A percentile compares a stretch with the other conserved stretches of the same genome.
Conservation (phyloP, 495 filamentous ascomycete species). For the Hypoxylon fragiforme region DNA sequence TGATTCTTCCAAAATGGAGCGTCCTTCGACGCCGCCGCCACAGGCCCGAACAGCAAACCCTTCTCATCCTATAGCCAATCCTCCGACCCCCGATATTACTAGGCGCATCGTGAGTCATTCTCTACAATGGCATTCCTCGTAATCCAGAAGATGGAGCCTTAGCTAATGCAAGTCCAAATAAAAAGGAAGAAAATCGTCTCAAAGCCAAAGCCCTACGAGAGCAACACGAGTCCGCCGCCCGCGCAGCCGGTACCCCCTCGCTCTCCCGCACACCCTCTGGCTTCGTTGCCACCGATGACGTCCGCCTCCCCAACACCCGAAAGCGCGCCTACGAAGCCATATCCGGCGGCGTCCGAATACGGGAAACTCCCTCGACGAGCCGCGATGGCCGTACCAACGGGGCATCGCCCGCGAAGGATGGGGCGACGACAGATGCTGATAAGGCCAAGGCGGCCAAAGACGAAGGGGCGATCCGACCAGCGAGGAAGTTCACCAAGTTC, state of each 20-base stretch:
- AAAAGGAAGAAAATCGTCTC: constrained; percentile 84
- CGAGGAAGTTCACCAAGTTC: constrained; percentile 83
- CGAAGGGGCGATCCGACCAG: constrained; percentile 64
- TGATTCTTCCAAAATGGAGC: constrained; percentile 36
- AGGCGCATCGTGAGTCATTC: constrained; percentile 62
- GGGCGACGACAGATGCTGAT: constrained; percentile 36
- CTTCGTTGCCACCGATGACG: constrained; percentile 44
- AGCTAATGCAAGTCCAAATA: background rate
- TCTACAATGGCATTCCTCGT: constrained; percentile 7
- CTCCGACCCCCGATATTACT: constrained; percentile 74
- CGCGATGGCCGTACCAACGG: constrained; percentile 64
- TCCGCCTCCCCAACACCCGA: constrained; percentile 43
- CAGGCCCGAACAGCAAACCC: constrained; percentile 36
- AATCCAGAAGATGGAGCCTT: background rate
- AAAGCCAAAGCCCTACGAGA: constrained; percentile 88
- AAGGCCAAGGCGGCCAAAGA: constrained; percentile 46
- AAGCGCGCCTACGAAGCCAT: constrained; percentile 64
- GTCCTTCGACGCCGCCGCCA: constrained; percentile 65
- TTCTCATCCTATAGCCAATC: constrained; percentile 50
- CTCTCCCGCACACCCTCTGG: constrained; percentile 43
- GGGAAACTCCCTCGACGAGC: constrained; percentile 59
- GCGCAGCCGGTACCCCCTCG: constrained; percentile 34
- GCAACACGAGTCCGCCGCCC: constrained; percentile 62
- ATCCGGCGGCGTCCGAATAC: constrained; percentile 47
- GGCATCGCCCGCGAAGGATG: constrained; percentile 30